Base-by-base conservation (phyloP, 768 basidiomycete genomes). In the Auriscalpium orientale region DNA sequence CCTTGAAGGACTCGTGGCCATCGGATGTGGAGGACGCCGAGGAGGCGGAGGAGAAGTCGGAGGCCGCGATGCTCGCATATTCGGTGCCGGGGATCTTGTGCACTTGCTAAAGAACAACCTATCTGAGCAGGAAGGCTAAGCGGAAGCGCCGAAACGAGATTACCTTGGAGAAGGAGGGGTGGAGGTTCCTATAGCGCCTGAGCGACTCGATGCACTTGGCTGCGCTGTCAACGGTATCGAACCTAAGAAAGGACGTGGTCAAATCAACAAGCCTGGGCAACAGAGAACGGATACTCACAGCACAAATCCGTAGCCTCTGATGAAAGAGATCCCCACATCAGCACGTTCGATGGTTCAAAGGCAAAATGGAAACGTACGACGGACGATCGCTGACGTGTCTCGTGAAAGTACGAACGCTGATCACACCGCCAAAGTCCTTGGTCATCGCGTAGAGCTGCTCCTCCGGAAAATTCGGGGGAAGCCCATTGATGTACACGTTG, bases 131-230 rank as follows among this genome's bases (percentile, higher is more conserved):
- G 28, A n/a, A 49, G 21, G 13, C 38, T 37, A 51, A 43, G 56
- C n/a, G 18, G 34, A 52, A 57, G 28, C 12, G 50, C 58, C n/a
- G 34, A 49, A 48, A 20, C 15, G 20, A 43, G 62, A 67, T 6
- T 55, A 86, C 90, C 79, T 92, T 91, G 54, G 91, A 91, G 65
- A 90, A 91, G 2, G 89, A 89, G 0, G 90, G 91, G 65, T 93
- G 90, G 44, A 92, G 71, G 66, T 91, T 89, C 46, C 87, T 76
- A 60, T 85, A 85, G 60, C 80, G 79, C 58, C 87, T 74, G 49
- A 93, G 73, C 1, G 82, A 73, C 13, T 81, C 74, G 52, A 93
- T 91, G 59, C 91, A 93, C 58, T 76, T 78, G 63, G 86, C 84
- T 0, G 90, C 90, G 28, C 82, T 77, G 2, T 84, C 83, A 8